These are phyloP conservation scores for Ustilago nuda DNA, from an alignment of 1,284 basidiomycete species.

Conservation along the genomic window DNA sequence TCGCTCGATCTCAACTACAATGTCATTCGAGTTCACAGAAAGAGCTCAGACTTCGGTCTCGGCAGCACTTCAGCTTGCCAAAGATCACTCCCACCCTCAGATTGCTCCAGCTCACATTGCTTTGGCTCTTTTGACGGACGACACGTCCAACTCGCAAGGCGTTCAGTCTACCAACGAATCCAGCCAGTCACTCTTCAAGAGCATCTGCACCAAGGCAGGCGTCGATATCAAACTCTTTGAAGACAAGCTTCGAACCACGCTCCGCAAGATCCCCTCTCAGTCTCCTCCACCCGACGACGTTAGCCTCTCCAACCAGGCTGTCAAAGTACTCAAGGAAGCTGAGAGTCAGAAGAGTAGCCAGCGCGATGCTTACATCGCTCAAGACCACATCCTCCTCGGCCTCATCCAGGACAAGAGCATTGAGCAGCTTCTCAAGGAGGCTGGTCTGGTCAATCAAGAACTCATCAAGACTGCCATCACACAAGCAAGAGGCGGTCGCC, in stretches of 20 bases:
- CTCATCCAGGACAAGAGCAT: slow-evolving; percentile 80
- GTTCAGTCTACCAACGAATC: slow-evolving; percentile 62
- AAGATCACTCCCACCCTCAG: slow-evolving; percentile 83
- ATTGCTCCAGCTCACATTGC: slow-evolving; percentile 79
- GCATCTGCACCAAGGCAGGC: slow-evolving; percentile 81
- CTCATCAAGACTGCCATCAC: slow-evolving; percentile 83
- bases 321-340: slow-evolving; percentile 64
- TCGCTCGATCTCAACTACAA: slow-evolving; percentile 9
- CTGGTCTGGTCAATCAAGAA: slow-evolving; percentile 77
- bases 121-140: slow-evolving; percentile 77
- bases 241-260: slow-evolving; percentile 53
- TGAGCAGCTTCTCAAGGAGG: slow-evolving; percentile 78
- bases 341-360: slow-evolving; percentile 67
- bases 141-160: slow-evolving; percentile 60
- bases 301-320: slow-evolving; percentile 50
- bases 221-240: slow-evolving; percentile 74
- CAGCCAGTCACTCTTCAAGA: slow-evolving; percentile 77
- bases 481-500: slow-evolving; percentile 81
- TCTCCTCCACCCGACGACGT: slow-evolving; percentile 65
- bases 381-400: slow-evolving; percentile 83
- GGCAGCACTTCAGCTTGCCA: slow-evolving; percentile 81
- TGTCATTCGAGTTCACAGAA: slow-evolving; percentile 78
- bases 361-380: slow-evolving; percentile 91
- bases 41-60: slow-evolving; percentile 78
- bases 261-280: slow-evolving; percentile 67